Conservation (phyloP, 2,329 filamentous ascomycete species). For the Teratosphaeria gauchensis region DNA sequence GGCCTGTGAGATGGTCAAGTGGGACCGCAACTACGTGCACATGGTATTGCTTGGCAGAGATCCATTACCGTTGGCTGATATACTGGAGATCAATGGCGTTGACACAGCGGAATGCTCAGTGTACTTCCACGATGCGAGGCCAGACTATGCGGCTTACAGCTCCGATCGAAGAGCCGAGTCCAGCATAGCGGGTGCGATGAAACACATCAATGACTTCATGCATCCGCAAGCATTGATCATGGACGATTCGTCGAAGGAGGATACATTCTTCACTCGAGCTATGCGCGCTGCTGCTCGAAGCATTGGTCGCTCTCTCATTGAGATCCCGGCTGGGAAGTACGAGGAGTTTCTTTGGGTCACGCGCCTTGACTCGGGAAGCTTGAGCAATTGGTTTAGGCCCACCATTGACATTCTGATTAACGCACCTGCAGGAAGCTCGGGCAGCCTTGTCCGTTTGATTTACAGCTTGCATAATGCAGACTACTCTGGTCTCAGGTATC, state of each 20-base stretch:
- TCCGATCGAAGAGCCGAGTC: conserved; percentile 59
- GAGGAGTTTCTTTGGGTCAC: conserved; percentile 67
- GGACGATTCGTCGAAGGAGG: conserved; percentile 58
- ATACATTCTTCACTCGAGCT: conserved; percentile 55
- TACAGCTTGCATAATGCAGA: conserved; percentile 67
- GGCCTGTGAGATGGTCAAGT: conserved; percentile 73
- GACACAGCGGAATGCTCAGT: conserved; percentile 53
- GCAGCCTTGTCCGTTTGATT: conserved; percentile 66
- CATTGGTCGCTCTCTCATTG: conserved; percentile 56
- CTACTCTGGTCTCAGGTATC: conserved; percentile 58
- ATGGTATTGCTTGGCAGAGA: conserved; percentile 69
- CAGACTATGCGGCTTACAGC: conserved; percentile 62
- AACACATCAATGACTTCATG: conserved; percentile 62
- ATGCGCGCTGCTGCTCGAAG: conserved; percentile 46
- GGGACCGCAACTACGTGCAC: conserved; percentile 66
- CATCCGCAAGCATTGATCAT: conserved; percentile 68
- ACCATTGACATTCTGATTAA: conserved; percentile 78
- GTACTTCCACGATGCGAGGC: conserved; percentile 61
- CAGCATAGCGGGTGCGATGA: conserved; percentile 55
- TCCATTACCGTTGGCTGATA: conserved; percentile 56
- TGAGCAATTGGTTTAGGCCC: conserved; percentile 68
- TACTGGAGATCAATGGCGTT: conserved; percentile 73
- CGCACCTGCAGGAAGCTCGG: conserved; percentile 59
- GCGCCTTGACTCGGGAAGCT: conserved; percentile 61
- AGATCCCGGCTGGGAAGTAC: conserved; percentile 56